These are phyloP conservation scores for Yamadazyma paraphyllophila DNA, from an alignment of 805 yeast species.

Conservation along the genomic window DNA sequence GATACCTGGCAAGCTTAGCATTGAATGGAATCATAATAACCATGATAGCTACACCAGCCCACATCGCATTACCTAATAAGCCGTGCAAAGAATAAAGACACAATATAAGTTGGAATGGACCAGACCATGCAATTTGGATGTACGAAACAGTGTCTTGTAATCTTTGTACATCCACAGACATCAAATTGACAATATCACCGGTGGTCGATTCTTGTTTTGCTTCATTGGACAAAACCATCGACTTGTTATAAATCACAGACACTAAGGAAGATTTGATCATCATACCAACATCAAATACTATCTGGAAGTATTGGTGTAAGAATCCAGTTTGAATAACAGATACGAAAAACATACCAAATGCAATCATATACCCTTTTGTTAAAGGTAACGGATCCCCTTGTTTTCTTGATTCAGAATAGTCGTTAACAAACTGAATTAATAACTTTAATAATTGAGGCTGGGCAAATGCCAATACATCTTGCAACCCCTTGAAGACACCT, in stretches of 20 bases:
- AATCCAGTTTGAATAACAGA: slow-evolving; percentile 76
- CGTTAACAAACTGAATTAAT: slow-evolving; percentile 32
- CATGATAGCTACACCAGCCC: slow-evolving; percentile 90
- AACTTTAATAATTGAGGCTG: slow-evolving; percentile 32
- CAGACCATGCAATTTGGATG: slow-evolving; percentile 84
- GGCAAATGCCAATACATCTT: slow-evolving; percentile 66
- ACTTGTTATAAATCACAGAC: slow-evolving; percentile 64
- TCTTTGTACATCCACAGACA: slow-evolving; percentile 93
- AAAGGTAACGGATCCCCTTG: slow-evolving; percentile 54
- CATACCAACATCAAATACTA: slow-evolving; percentile 75
- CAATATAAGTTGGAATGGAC: slow-evolving; percentile 81
- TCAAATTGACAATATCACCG: slow-evolving; percentile 90
- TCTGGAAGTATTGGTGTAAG: slow-evolving; percentile 75
- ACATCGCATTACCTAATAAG: slow-evolving; percentile 84
- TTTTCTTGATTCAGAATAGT: slow-evolving; percentile 34
- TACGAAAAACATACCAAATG: slow-evolving; percentile 68
- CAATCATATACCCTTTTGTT: slow-evolving; percentile 73
- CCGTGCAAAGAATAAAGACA: slow-evolving; percentile 73
- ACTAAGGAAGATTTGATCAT: slow-evolving; percentile 68
- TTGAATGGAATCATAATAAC: slow-evolving; percentile 77
- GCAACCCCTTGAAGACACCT: slow-evolving; percentile 66
- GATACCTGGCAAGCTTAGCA: slow-evolving; percentile 62
- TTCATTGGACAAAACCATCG: slow-evolving; percentile 68
- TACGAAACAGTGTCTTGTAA: slow-evolving; percentile 78
- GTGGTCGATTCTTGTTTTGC: slow-evolving; percentile 69